These are phyloP conservation scores for Gastrodia elata DNA, from an alignment of 106 monocot species.

Conservation along the genomic window DNA sequence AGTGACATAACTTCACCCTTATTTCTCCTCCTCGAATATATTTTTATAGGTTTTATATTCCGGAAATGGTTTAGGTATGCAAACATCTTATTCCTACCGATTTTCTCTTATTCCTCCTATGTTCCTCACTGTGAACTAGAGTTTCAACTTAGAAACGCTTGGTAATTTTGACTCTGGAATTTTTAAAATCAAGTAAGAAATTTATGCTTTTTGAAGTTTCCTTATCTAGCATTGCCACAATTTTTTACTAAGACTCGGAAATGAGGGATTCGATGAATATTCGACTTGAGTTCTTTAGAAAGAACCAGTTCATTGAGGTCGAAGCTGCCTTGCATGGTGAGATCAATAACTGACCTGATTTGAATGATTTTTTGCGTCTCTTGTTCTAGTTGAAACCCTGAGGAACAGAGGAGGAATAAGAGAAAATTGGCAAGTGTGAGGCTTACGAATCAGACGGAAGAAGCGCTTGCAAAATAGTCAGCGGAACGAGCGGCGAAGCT, in stretches of 20 bases:
- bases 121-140: neutral
- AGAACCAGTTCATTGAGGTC: conserved; percentile 63
- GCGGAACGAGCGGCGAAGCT: too few relatives aligned
- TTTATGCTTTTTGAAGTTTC: neutral
- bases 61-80: too few relatives aligned
- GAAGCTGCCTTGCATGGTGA: conserved; percentile 84
- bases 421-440: too few relatives aligned
- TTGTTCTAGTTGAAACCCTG: too few relatives aligned
- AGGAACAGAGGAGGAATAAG: too few relatives aligned
- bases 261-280: conserved; percentile 74
- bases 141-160: neutral
- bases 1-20: too few relatives aligned
- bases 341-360: conserved; percentile 31
- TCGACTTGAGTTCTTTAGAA: conserved; percentile 71
- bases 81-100: too few relatives aligned
- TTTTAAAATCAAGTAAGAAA: neutral
- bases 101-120: neutral
- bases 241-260: neutral
- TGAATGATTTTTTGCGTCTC: conserved; percentile 27
- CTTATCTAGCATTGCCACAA: neutral
- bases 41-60: too few relatives aligned
- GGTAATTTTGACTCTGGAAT: neutral
- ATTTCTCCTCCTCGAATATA: too few relatives aligned
- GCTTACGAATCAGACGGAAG: too few relatives aligned
- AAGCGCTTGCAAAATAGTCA: too few relatives aligned